A percentile compares a stretch with the other conserved stretches of the same genome.
These are phyloP conservation scores for Athelia psychrophila DNA, from an alignment of 1,284 basidiomycete genomes.

Conservation along the genomic window DNA sequence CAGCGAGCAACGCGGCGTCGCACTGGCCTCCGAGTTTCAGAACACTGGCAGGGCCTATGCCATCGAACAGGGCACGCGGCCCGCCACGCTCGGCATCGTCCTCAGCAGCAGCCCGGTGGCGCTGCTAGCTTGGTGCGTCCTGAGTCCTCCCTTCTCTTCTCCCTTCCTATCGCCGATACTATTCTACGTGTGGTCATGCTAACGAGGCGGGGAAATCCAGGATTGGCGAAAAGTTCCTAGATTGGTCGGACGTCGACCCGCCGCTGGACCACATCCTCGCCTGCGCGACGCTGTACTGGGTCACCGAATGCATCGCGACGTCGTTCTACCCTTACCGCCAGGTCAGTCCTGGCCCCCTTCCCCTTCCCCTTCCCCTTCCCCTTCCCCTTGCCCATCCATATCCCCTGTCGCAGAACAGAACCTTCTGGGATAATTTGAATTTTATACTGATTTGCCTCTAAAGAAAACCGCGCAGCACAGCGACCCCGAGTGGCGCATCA, in stretches of 20 bases:
- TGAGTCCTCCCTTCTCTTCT: constrained; percentile 1
- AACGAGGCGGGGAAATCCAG: background rate
- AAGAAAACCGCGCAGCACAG: background rate
- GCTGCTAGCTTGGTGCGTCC: constrained; percentile 10
- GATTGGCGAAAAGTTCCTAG: constrained; percentile 10
- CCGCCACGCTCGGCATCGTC: constrained; percentile 7
- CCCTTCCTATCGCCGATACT: background rate
- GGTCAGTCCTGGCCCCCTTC: constrained; percentile 1
- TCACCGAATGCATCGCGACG: constrained; percentile 7
- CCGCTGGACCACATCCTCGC: constrained; percentile 6
- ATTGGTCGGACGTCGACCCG: constrained; percentile 8
- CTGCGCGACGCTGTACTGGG: constrained; percentile 10
- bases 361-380: background rate
- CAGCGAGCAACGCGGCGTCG: background rate
- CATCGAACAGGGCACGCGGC: constrained; percentile 6
- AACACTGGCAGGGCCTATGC: background rate
- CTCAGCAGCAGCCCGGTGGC: constrained; percentile 10
- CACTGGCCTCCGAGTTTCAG: background rate
- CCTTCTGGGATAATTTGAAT: too few species aligned
- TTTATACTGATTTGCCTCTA: too few species aligned
- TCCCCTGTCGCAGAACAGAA: background rate
- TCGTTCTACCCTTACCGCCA: constrained; percentile 10
- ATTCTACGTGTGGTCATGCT: background rate
- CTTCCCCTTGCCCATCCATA: background rate
- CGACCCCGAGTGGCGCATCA: background rate